Evolutionary conservation across 1,139 yeast species (phyloP), one percentile per base, ranked within the genome.

Genomic region (Geotrichum cucujoidarum): DNA sequence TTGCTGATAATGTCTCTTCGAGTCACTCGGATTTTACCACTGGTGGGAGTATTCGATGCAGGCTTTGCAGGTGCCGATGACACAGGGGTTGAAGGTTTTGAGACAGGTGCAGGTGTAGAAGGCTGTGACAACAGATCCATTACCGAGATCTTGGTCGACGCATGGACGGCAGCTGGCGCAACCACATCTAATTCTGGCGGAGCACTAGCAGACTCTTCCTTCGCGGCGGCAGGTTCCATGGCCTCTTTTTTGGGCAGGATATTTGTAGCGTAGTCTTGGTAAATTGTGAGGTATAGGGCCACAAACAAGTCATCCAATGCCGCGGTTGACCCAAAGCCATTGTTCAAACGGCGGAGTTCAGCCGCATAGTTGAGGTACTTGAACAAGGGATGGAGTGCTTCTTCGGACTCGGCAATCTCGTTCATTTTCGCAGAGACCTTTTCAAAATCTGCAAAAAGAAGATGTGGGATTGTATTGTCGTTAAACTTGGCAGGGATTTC

Each of bases 321-420:
- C 0, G 92, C 83, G 0, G 95, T 84, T 0, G 95, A 82, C 0
- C 90, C 92, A 62, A 81, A 83, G 0, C 95, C 95, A 60, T 81
- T 85, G 52, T 88, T 87, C 61, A 83, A 71, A 51, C 84, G 77
- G 53, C 87, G 75, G 60, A 85, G 72, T 47, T 83, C 92, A 14
- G 76, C 74, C 1, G 81, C 68, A 31, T 80, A 81, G 54, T 69
- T 70, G 21, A 85, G 62, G 7, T 60, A 59, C 27, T 53, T 49
- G 22, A 57, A 31, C 44, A 39, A 57, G 25, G 43, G 53, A 22
- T 24, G 60, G 51, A 24, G 55, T 44, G 29, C 42, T 10, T 52
- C 52, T n/a, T 51, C 47, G 3, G 50, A 40, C 32, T 60, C 60
- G n/a, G 57, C 53, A 27, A 49, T 49, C 31, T 55, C 55, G 35